phyloP scores from a whole-genome alignment of 345 rosid genomes.

The Hypericum androsaemum region DNA sequence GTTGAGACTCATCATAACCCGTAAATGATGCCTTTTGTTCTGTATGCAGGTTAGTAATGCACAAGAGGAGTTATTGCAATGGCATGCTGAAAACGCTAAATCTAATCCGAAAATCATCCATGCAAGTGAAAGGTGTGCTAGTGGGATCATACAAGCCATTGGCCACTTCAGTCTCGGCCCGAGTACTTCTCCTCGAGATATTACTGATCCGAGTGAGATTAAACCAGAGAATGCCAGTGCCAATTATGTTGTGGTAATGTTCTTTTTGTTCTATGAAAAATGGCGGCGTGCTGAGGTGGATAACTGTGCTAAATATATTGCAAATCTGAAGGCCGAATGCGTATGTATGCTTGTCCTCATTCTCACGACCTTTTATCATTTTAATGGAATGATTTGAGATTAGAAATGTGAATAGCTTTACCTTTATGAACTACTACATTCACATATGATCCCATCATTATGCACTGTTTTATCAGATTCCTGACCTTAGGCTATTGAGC shows the following conservation, averaged over 20 bases:
- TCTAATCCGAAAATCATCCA: constrained; percentile 69
- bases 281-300: constrained; percentile 92
- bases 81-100: constrained; percentile 87
- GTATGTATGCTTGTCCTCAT: constrained; percentile 34
- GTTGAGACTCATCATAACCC: too few relatives aligned
- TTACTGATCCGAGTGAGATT: constrained; percentile 31
- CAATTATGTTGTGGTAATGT: constrained; percentile 50
- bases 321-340: constrained; percentile 55
- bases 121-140: constrained; percentile 82
- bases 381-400: not conserved
- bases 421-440: too few relatives aligned
- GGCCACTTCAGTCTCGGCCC: constrained; percentile 90
- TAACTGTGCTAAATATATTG: constrained; percentile 48
- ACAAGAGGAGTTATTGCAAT: constrained; percentile 90
- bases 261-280: constrained; percentile 71
- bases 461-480: not conserved
- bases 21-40: too few relatives aligned
- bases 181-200: constrained; percentile 76
- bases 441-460: too few relatives aligned
- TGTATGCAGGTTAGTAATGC: constrained; percentile 77
- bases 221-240: constrained; percentile 33
- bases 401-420: not conserved
- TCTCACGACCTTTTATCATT: not conserved
- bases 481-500: not conserved
- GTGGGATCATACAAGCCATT: constrained; percentile 84